A percentile compares a stretch with the other conserved stretches of the same genome.
Evolutionary conservation across 495 filamentous ascomycete genomes (phyloP).

Genomic region (Pseudomonodictys pantanalensis): DNA sequence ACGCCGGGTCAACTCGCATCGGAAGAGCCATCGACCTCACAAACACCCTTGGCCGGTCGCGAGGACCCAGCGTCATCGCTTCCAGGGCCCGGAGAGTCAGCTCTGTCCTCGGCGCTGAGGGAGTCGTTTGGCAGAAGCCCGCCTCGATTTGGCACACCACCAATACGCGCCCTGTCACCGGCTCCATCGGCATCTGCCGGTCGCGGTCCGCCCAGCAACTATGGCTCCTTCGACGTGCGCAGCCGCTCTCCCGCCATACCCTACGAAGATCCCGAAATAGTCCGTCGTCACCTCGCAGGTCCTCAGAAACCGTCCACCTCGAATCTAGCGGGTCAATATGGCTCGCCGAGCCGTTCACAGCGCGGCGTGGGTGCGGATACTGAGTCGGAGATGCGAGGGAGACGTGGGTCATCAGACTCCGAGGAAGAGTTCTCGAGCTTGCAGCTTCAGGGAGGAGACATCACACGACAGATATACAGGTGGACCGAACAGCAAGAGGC

Average conservation of each 20-base stretch:
- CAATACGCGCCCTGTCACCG: slow-evolving; percentile 32
- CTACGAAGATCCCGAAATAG: slow-evolving; percentile 42
- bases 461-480: slow-evolving; percentile 88
- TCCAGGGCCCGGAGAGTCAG: slow-evolving; percentile 42
- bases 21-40: slow-evolving; percentile 27
- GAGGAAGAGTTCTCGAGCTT: slow-evolving; percentile 90
- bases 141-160: slow-evolving; percentile 36
- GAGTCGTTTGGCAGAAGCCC: slow-evolving; percentile 38
- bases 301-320: slow-evolving; percentile 28
- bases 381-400: slow-evolving; percentile 6
- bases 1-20: slow-evolving; percentile 31
- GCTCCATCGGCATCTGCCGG: slow-evolving; percentile 2
- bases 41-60: slow-evolving; percentile 40
- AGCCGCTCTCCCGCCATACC: slow-evolving; percentile 36
- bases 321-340: slow-evolving; percentile 27
- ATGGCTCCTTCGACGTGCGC: slow-evolving; percentile 38
- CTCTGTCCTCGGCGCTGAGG: slow-evolving; percentile 41
- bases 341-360: slow-evolving; percentile 24
- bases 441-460: slow-evolving; percentile 86
- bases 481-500: slow-evolving; percentile 77
- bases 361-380: not conserved
- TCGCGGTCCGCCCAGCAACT: slow-evolving; percentile 26
- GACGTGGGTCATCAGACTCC: slow-evolving; percentile 34
- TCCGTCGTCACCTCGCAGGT: slow-evolving; percentile 42
- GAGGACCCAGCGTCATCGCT: slow-evolving; percentile 30